These are phyloP conservation scores for Metschnikowia gruessii DNA, from an alignment of 805 yeast genomes.

Conservation along the genomic window DNA sequence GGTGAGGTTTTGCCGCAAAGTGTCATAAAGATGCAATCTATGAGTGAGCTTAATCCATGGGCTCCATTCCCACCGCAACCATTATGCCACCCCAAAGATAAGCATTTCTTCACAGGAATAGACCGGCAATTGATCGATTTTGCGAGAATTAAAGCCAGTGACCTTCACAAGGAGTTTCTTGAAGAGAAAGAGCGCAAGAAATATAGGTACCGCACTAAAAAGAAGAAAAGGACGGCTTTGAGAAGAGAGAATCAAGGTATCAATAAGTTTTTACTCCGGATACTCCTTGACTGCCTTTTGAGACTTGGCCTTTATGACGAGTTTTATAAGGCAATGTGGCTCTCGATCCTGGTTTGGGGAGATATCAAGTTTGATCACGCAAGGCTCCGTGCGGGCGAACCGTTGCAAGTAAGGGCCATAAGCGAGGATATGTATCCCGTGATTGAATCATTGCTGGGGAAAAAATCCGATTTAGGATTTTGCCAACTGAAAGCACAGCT, in stretches of 20 bases:
- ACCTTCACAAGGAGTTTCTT: slow-evolving; percentile 15
- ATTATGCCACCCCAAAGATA: slow-evolving; percentile 23
- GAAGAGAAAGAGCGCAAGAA: slow-evolving; percentile 18
- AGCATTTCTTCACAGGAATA: slow-evolving; percentile 26
- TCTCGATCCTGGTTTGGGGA: slow-evolving; percentile 33
- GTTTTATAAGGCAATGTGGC: slow-evolving; percentile 33
- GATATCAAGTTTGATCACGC: slow-evolving; percentile 20
- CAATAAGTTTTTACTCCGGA: slow-evolving; percentile 33
- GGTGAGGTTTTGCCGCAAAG: slow-evolving; percentile 14
- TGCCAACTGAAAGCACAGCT: slow-evolving; percentile 5
- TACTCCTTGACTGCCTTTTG: slow-evolving; percentile 30
- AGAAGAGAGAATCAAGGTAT: slow-evolving; percentile 19
- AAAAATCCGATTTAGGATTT: not conserved
- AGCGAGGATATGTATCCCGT: slow-evolving; percentile 5
- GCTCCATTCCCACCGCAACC: slow-evolving; percentile 33
- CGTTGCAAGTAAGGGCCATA: slow-evolving; percentile 2
- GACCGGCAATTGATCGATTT: slow-evolving; percentile 32
- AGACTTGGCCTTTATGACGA: slow-evolving; percentile 32
- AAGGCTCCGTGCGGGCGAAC: slow-evolving; percentile 1
- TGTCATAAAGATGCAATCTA: slow-evolving; percentile 6
- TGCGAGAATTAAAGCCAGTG: slow-evolving; percentile 24
- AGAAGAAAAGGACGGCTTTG: slow-evolving; percentile 3
- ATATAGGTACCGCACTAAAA: not conserved
- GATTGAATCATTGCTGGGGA: not conserved
- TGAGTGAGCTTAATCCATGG: slow-evolving; percentile 26